Conservation (phyloP, 2,329 filamentous ascomycete species). For the Boeremia lycopersici region DNA sequence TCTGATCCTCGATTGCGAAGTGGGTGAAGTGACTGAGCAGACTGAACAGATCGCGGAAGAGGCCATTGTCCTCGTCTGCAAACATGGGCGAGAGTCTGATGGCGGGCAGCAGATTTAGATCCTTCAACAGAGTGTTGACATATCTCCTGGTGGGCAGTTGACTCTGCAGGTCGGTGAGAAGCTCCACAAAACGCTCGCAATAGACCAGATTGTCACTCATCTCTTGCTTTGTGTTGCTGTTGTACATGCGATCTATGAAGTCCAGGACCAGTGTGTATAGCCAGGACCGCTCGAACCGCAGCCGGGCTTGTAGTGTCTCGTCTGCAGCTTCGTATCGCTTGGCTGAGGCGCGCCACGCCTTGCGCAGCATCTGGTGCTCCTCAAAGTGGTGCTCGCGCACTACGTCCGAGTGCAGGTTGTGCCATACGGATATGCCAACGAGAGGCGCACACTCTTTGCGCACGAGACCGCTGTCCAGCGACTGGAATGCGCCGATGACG, state of each 20-base stretch:
- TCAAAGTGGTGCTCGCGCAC: conserved; percentile 75
- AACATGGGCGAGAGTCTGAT: conserved; percentile 81
- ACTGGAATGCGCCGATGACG: conserved; percentile 90
- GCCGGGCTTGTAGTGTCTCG: conserved; percentile 73
- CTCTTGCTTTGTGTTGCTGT: conserved; percentile 39
- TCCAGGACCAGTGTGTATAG: conserved; percentile 84
- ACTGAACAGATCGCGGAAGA: conserved; percentile 79
- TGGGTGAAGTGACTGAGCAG: conserved; percentile 86
- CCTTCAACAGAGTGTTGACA: conserved; percentile 84
- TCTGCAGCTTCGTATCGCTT: conserved; percentile 91
- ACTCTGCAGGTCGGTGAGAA: conserved; percentile 87
- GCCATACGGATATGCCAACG: conserved; percentile 94
- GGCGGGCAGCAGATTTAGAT: conserved; percentile 80
- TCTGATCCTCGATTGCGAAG: conserved; percentile 92
- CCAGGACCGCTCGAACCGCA: conserved; percentile 94
- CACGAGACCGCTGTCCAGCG: conserved; percentile 84
- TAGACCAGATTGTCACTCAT: conserved; percentile 72
- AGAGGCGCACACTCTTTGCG: conserved; percentile 95
- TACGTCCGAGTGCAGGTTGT: conserved; percentile 81
- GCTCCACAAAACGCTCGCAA: conserved; percentile 91
- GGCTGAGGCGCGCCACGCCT: conserved; percentile 85
- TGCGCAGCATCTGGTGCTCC: conserved; percentile 75
- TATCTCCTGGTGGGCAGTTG: conserved; percentile 94
- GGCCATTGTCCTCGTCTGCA: conserved; percentile 72
- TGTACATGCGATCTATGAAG: conserved; percentile 77